A percentile compares a stretch with the other conserved stretches of the same genome.
Evolutionary conservation across 2,329 filamentous ascomycete species (phyloP).

Genomic region (Penicillium sp.): DNA sequence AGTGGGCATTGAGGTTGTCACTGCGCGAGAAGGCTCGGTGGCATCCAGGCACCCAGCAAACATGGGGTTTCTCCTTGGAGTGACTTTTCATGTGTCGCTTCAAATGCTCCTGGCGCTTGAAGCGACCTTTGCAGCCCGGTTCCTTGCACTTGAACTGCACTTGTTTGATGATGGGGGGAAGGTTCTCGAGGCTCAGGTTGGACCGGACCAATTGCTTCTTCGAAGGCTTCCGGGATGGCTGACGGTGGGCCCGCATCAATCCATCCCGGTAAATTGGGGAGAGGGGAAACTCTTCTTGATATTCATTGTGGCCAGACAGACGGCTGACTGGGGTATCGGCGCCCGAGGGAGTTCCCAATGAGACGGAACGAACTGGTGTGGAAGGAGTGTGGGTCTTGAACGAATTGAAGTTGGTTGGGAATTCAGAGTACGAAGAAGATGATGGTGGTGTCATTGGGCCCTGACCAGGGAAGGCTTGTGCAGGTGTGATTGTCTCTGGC

Average conservation of each 20-base stretch:
- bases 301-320: constrained; percentile 32
- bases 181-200: constrained; percentile 32
- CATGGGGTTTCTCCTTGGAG: constrained; percentile 41
- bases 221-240: constrained; percentile 32
- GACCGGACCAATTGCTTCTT: constrained; percentile 29
- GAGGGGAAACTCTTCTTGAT: constrained; percentile 32
- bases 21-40: constrained; percentile 40
- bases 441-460: constrained; percentile 35
- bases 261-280: constrained; percentile 33
- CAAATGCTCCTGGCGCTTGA: constrained; percentile 47
- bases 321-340: constrained; percentile 35
- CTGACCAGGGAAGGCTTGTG: constrained; percentile 27
- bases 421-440: constrained; percentile 36
- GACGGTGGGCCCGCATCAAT: constrained; percentile 28
- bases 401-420: constrained; percentile 29
- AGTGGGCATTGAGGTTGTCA: constrained; percentile 44
- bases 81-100: constrained; percentile 47
- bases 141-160: constrained; percentile 41
- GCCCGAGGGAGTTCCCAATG: constrained; percentile 32
- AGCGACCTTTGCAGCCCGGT: constrained; percentile 42
- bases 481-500: constrained; percentile 35
- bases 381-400: constrained; percentile 36
- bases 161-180: constrained; percentile 38
- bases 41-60: constrained; percentile 43
- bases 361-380: constrained; percentile 34